phyloP scores from a whole-genome alignment of 2,329 filamentous ascomycete genomes.

The Lasiodiplodia gonubiensis region DNA sequence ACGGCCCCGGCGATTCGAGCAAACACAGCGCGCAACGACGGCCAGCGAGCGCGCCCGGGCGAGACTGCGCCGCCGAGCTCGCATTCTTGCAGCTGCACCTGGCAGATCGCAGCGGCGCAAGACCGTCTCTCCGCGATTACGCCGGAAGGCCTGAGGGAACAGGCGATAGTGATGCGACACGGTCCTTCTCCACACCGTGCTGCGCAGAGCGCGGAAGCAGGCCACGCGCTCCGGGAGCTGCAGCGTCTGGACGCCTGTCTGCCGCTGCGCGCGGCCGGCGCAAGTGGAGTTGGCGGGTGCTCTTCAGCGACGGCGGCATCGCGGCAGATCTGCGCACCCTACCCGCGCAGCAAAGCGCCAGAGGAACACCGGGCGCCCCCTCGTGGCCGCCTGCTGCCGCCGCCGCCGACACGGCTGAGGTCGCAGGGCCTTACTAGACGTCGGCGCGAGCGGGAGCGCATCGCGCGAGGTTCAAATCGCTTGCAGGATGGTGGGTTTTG shows the following conservation, averaged over 20 bases:
- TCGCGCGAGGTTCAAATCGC: conserved; percentile 16
- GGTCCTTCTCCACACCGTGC: conserved; percentile 25
- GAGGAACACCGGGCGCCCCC: conserved; percentile 10
- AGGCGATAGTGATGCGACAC: conserved; percentile 28
- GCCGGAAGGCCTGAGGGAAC: conserved; percentile 25
- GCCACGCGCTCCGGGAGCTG: conserved; percentile 10
- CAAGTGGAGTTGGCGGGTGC: conserved; percentile 20
- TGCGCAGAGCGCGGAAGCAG: conserved; percentile 21
- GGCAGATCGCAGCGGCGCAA: conserved; percentile 29
- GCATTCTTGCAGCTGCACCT: conserved; percentile 30
- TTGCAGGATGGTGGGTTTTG: conserved; percentile 33
- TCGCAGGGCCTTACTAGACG: neutral
- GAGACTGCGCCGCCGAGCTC: conserved; percentile 20
- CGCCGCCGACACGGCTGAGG: conserved; percentile 9
- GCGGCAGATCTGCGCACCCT: conserved; percentile 25
- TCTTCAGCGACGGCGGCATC: conserved; percentile 25
- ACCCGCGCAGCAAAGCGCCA: conserved; percentile 19
- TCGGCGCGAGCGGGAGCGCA: conserved; percentile 21
- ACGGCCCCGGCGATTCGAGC: conserved; percentile 18
- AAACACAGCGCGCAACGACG: conserved; percentile 17
- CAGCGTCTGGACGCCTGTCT: conserved; percentile 7
- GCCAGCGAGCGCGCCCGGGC: conserved; percentile 15
- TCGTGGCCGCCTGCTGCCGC: conserved; percentile 13
- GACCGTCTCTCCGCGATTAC: conserved; percentile 28
- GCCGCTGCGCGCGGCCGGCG: conserved; percentile 1